Evolutionary conservation across 2,329 filamentous ascomycete species (phyloP), one percentile per base, ranked within the genome.

Genomic region (Dryadomyces quercus-mongolicae): DNA sequence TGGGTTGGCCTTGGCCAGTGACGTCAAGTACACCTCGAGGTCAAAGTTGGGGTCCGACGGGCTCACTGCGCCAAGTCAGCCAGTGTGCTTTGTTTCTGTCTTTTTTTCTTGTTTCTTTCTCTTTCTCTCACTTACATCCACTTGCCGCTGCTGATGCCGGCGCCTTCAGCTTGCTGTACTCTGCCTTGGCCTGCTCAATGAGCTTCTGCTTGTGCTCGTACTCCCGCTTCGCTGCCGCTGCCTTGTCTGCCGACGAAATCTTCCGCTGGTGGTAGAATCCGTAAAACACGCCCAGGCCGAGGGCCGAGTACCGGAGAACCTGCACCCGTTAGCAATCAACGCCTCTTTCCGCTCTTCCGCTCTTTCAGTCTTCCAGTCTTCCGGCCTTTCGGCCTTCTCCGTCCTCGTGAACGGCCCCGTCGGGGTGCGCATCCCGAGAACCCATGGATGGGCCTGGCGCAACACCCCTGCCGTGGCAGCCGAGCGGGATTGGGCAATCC

Each of bases 271-370:
- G 92, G 73, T 85, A 88, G 77, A 95, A 83, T 71, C 93, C 93
- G 77, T 98, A 98, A 75, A 95, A 85, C 69, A 97, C 76, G 70
- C 93, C 93, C 66, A 89, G 78, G 67, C 84, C 87, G 62, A 98
- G 87, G 69, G 91, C 91, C 68, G 90, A 92, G 81, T 92, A 98
- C 74, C 93, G 91, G 72, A 97, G 82, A 72, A 98, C 92, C 93
- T 98, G 71, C 9, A 34, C 16, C 2, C 25, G 46, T 49, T 36
- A 49, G 46, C 15, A 7, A 34, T 31, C n/a, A n/a, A n/a, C n/a
- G n/a, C n/a, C n/a, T n/a, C n/a, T n/a, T n/a, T n/a, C 6, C 45
- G 5, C 9, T 22, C 20, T 22, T 47, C n/a, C n/a, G n/a, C n/a
- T n/a, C n/a, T n/a, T n/a, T n/a, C n/a, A n/a, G n/a, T n/a, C n/a